Base-by-base conservation (phyloP, 805 yeast genomes). In the Zygosaccharomyces lentus region DNA sequence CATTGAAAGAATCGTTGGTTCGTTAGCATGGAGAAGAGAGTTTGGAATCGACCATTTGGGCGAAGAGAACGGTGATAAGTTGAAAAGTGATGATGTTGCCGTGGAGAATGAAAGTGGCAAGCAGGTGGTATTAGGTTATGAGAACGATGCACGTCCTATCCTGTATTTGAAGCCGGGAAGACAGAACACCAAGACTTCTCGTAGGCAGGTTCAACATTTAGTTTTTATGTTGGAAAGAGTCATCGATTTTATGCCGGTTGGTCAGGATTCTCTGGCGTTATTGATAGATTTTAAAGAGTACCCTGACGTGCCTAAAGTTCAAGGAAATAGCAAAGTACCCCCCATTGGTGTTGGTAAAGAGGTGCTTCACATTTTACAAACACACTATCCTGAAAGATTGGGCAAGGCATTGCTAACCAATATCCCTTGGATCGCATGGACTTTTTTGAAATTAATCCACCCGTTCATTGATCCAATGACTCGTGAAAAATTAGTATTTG, bases 381-480 rank as follows among this genome's bases (percentile, higher is more conserved):
- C 95, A 9, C 99, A 93, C 67, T 93, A 93, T 65, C 99, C 99
- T 3, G 99, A 93, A 65, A 78, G 99, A 58, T 74, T 93, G 49
- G 99, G 99, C 32, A 84, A 83, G 62, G 97, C 97, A 0, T 73
- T 90, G 39, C 73, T 93, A 44, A 87, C 95, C 40, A 91, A 93
- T 66, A 89, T 93, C 54, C 98, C 98, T 10, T 86, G 93, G 78
- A 68, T 90, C 45, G 98, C 90, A 6, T 86, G 96, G 87, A 82
- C 96, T 8, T 93, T 93, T 59, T 71, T 93, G 55, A 90, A 86
- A 69, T 70, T 93, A 52, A 90, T 91, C 53, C 87, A 87, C 58
- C 99, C 99, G 4, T 93, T 93, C 65, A 93, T 93, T 53, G 99
- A 93, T 62, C 97, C 99, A 8, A 69, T 87, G 59, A 93, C 99